These are phyloP conservation scores for Starmerella sirachaensis DNA, from an alignment of 805 yeast genomes.

Conservation along the genomic window DNA sequence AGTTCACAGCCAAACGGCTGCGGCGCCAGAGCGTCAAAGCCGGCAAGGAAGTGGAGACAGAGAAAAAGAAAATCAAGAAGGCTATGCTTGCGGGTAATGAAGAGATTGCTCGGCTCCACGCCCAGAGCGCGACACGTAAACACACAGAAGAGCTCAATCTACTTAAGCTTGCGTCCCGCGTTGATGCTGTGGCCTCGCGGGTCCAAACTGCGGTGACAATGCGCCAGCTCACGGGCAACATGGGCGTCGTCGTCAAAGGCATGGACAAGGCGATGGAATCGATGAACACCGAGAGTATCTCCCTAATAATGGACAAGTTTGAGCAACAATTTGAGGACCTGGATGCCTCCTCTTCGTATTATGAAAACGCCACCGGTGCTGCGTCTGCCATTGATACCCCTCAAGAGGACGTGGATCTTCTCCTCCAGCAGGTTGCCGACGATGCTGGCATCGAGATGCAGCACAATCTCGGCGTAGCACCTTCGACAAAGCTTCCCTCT, in stretches of 20 bases:
- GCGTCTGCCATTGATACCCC: constrained; percentile 86
- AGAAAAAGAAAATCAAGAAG: constrained; percentile 79
- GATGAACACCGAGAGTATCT: constrained; percentile 87
- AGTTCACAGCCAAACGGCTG: constrained; percentile 88
- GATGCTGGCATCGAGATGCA: constrained; percentile 92
- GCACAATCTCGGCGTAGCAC: constrained; percentile 51
- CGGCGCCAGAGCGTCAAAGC: constrained; percentile 83
- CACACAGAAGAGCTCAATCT: constrained; percentile 74
- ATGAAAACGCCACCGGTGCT: constrained; percentile 78
- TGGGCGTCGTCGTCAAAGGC: constrained; percentile 85
- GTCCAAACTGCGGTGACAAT: constrained; percentile 97
- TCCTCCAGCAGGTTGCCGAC: constrained; percentile 87
- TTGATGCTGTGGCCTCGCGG: constrained; percentile 91
- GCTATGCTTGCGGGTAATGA: constrained; percentile 74
- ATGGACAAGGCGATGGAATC: constrained; percentile 94
- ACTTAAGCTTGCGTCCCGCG: constrained; percentile 70
- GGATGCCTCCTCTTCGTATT: constrained; percentile 86
- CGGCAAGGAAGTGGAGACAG: constrained; percentile 77
- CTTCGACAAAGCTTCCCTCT: constrained; percentile 38
- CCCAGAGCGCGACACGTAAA: constrained; percentile 91
- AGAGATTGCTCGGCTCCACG: constrained; percentile 88
- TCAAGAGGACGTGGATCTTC: constrained; percentile 84
- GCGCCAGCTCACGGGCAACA: constrained; percentile 88
- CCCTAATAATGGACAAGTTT: constrained; percentile 93
- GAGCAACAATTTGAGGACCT: constrained; percentile 92